Evolutionary conservation across 2,329 filamentous ascomycete species (phyloP).

Genomic region (Aureobasidium zeae): DNA sequence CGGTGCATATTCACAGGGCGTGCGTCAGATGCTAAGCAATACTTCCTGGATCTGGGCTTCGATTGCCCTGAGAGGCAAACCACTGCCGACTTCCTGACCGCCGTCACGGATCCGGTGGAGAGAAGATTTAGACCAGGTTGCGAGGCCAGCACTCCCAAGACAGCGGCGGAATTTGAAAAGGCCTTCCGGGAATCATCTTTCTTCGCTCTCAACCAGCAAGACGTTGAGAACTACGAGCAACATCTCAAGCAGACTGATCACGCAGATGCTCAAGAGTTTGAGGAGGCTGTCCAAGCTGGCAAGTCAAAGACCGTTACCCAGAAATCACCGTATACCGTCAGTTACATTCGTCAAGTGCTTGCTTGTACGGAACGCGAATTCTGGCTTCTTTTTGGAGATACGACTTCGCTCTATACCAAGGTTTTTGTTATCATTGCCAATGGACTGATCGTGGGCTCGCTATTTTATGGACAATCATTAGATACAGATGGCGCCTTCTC

Average conservation of each 20-base stretch:
- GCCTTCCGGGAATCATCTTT: constrained; percentile 56
- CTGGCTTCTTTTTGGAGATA: constrained; percentile 69
- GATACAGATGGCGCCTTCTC: constrained; percentile 54
- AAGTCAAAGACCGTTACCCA: constrained; percentile 58
- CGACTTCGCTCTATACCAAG: constrained; percentile 66
- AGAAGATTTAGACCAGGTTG: constrained; percentile 57
- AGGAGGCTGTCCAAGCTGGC: constrained; percentile 53
- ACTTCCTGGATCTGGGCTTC: constrained; percentile 59
- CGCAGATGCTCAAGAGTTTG: constrained; percentile 55
- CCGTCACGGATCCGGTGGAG: constrained; percentile 64
- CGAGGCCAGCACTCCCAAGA: constrained; percentile 59
- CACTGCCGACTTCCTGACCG: constrained; percentile 69
- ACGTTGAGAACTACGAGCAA: constrained; percentile 53
- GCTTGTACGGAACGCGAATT: constrained; percentile 64
- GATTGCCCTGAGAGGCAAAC: constrained; percentile 53
- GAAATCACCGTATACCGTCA: constrained; percentile 68
- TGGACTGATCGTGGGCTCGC: constrained; percentile 63
- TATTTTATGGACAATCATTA: constrained; percentile 61
- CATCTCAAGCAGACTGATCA: constrained; percentile 49
- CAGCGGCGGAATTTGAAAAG: constrained; percentile 56
- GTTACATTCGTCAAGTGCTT: constrained; percentile 60
- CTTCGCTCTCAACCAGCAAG: constrained; percentile 51
- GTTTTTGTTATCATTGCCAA: constrained; percentile 69
- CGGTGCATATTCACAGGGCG: constrained; percentile 60
- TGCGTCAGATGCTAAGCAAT: constrained; percentile 50